A percentile compares a stretch with the other conserved stretches of the same genome.
Evolutionary conservation across 192 early-diverging fungal species (phyloP).

Genomic region (Entrophospora sp.): DNA sequence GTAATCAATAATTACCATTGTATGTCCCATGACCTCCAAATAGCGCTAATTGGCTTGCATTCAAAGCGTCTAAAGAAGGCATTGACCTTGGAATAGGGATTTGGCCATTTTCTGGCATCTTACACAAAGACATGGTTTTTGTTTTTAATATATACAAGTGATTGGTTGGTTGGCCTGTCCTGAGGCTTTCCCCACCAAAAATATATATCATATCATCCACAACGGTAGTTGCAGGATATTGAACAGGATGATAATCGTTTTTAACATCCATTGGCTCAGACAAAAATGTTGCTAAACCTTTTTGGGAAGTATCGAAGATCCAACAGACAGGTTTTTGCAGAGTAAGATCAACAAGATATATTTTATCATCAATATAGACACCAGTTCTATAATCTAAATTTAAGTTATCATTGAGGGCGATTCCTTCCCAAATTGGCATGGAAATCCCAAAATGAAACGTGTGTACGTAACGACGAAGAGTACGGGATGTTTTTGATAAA

Average conservation of each 20-base stretch:
- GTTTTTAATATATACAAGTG: background rate
- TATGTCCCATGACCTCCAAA: background rate
- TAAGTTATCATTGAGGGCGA: background rate
- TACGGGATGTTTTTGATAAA: background rate
- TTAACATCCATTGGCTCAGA: background rate
- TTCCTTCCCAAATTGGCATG: background rate
- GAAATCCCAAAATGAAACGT: background rate
- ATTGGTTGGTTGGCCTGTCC: background rate
- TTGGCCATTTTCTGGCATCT: background rate
- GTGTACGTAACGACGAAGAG: background rate
- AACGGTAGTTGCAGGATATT: background rate
- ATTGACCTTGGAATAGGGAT: background rate
- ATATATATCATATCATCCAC: constrained; percentile 10
- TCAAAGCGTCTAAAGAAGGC: background rate
- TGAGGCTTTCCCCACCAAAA: background rate
- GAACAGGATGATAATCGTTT: background rate
- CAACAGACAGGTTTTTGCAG: background rate
- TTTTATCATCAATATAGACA: background rate
- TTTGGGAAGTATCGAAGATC: background rate
- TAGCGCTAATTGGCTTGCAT: background rate
- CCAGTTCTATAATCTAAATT: background rate
- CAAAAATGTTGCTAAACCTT: background rate
- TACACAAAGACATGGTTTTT: background rate
- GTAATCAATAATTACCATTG: background rate
- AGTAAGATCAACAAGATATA: background rate